Base-by-base conservation (phyloP, 768 basidiomycete genomes). In the Wakefieldia striispora region DNA sequence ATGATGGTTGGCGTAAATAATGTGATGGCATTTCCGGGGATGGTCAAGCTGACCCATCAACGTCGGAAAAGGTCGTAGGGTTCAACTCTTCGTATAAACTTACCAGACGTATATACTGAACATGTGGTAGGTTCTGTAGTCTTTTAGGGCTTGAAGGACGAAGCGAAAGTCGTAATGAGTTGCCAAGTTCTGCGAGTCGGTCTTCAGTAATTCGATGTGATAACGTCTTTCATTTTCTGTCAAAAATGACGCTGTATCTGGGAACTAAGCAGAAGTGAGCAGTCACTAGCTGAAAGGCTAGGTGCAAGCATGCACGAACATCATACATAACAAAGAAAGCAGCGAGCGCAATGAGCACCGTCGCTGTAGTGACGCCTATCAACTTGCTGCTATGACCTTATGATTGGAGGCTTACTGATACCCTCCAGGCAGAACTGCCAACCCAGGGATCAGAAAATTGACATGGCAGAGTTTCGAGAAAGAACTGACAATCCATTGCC, bases 211-310 rank as follows among this genome's bases (percentile, higher is more conserved):
- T 20, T 67, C 49, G 8, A 71, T 50, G 10, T 77, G 63, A 40
- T 69, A 62, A 27, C 49, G 49, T 33, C 69, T 70, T 51, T 81
- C 79, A 6, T 55, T 47, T 6, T 69, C 63, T 10, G 69, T 73
- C 45, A 81, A 61, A 65, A 80, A 82, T 20, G 61, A 68, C n/a
- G 80, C 79, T 4, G 79, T 82, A 50, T 75, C 73, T 17, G 79
- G 78, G 61, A 78, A 80, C 74, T 76, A 45, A 3, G 17, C 12
- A 12, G 29, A 29, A 23, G 29, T 49, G 14, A 33, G 33, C 13
- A 6, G 16, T 19, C 16, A 29, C 20, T 4, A 27, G 14, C 11
- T 35, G 39, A 4, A 20, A 8, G 26, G 21, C 19, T 14, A 19
- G 33, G 16, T 24, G 14, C 6, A 33, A 47, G 44, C 19, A 16